Percentiles rank a stretch among this genome's conserved stretches.
phyloP scores from a whole-genome alignment of 331 rosid genomes.

The Arachis monticola region DNA sequence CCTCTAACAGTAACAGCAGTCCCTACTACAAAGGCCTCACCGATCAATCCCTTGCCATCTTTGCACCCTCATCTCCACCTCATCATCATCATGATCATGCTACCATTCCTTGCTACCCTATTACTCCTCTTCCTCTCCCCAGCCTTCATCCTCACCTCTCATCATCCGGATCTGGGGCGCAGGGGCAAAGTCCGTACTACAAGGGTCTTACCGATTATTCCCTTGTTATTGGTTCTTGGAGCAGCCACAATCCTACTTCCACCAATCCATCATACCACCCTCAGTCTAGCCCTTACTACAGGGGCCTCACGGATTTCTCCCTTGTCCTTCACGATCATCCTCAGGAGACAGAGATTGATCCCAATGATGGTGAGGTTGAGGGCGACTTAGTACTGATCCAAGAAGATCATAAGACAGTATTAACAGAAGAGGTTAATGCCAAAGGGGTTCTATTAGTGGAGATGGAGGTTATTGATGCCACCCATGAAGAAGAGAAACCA shows the following conservation, averaged over 20 bases:
- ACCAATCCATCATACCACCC: too few relatives aligned
- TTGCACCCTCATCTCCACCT: background rate
- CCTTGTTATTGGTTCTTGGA: conserved; percentile 19
- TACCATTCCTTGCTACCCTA: background rate
- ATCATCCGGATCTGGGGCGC: background rate
- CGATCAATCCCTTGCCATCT: conserved; percentile 49
- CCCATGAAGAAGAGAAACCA: background rate
- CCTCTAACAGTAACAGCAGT: conserved; percentile 34
- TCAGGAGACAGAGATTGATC: background rate
- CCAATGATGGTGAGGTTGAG: background rate
- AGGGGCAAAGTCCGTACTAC: conserved; percentile 45
- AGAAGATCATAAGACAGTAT: background rate
- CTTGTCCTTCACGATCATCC: background rate
- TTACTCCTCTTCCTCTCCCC: too few relatives aligned
- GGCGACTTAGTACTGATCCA: background rate
- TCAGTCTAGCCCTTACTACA: conserved; percentile 43
- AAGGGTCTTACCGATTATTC: conserved; percentile 48
- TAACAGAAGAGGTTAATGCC: too few relatives aligned
- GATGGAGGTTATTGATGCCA: background rate
- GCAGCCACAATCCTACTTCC: background rate
- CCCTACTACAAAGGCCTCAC: conserved; percentile 52
- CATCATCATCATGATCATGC: background rate
- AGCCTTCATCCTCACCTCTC: background rate
- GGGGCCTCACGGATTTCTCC: conserved; percentile 40
- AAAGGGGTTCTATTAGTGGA: too few relatives aligned